A percentile compares a stretch with the other conserved stretches of the same genome.
These are phyloP conservation scores for Vaccinium macrocarpon DNA, from an alignment of 148 eudicot genomes.

Conservation along the genomic window DNA sequence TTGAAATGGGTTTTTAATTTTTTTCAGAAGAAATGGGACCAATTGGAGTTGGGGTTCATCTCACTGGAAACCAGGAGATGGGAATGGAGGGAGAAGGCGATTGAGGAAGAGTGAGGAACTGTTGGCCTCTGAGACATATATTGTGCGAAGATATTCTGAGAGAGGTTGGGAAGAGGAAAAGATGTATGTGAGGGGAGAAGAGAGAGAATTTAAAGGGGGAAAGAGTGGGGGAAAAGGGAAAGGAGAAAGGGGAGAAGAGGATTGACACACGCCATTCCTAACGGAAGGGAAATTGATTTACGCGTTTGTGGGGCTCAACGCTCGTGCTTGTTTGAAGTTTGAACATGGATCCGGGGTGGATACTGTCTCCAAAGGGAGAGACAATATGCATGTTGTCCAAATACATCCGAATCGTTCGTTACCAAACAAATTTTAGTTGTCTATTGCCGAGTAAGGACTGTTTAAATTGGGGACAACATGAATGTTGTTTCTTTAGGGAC, in stretches of 20 bases:
- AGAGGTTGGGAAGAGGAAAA: not conserved
- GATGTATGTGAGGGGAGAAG: not conserved
- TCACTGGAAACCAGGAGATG: slow-evolving; percentile 16
- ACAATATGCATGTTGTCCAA: too few species aligned
- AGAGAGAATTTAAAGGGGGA: not conserved
- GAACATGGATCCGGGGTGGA: too few species aligned
- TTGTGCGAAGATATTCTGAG: not conserved
- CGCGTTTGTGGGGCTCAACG: too few species aligned
- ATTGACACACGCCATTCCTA: not conserved
- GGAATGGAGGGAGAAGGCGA: slow-evolving; percentile 40
- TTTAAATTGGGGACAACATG: too few species aligned
- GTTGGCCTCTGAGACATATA: slow-evolving; percentile 78
- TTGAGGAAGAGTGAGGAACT: slow-evolving; percentile 37
- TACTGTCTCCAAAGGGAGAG: too few species aligned
- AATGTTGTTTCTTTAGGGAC: too few species aligned
- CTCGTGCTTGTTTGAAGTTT: too few species aligned
- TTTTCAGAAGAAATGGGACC: slow-evolving; percentile 19
- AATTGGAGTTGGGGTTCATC: slow-evolving; percentile 24
- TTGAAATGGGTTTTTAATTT: not conserved
- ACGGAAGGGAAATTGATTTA: not conserved
- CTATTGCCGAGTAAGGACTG: too few species aligned
- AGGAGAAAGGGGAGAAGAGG: not conserved
- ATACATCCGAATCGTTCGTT: too few species aligned
- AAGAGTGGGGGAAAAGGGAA: not conserved
- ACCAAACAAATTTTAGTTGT: too few species aligned